Evolutionary conservation across 1,139 yeast species (phyloP).

Genomic region (Debaryomyces nepalensis): DNA sequence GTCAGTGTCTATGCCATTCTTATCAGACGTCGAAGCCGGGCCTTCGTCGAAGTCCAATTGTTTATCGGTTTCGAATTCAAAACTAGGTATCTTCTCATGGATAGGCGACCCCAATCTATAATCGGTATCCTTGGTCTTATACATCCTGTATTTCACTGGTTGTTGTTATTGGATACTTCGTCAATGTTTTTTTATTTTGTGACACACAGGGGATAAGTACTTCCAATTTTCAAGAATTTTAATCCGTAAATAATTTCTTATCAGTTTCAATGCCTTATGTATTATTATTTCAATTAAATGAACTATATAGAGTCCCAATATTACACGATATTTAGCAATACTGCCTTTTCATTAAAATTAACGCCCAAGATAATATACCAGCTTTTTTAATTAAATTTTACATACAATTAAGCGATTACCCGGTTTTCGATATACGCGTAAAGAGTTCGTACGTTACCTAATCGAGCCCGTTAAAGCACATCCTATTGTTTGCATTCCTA

Average conservation of each 20-base stretch:
- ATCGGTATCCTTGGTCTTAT: slow-evolving; percentile 3
- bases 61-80: not conserved
- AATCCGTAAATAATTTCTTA: not conserved
- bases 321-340: slow-evolving; percentile 2
- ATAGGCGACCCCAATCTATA: slow-evolving; percentile 20
- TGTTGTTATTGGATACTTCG: not conserved
- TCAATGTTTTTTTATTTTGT: slow-evolving; percentile 4
- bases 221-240: slow-evolving; percentile 7
- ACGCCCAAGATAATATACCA: slow-evolving; percentile 3
- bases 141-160: slow-evolving; percentile 2
- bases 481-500: slow-evolving; percentile 5
- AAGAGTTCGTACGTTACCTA: slow-evolving; percentile 8
- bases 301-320: not conserved
- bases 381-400: slow-evolving; percentile 6
- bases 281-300: slow-evolving; percentile 1
- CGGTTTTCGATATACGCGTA: slow-evolving; percentile 7
- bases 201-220: slow-evolving; percentile 8
- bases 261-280: not conserved
- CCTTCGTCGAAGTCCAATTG: not conserved
- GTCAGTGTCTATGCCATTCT: slow-evolving; percentile 7
- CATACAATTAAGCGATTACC: slow-evolving; percentile 6
- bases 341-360: slow-evolving; percentile 6
- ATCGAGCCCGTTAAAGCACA: slow-evolving; percentile 4
- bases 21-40: not conserved
- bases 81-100: slow-evolving; percentile 15